A percentile compares a stretch with the other conserved stretches of the same genome.
These are phyloP conservation scores for Fonsecaea nubica DNA, from an alignment of 2,329 filamentous ascomycete genomes.

Conservation along the genomic window DNA sequence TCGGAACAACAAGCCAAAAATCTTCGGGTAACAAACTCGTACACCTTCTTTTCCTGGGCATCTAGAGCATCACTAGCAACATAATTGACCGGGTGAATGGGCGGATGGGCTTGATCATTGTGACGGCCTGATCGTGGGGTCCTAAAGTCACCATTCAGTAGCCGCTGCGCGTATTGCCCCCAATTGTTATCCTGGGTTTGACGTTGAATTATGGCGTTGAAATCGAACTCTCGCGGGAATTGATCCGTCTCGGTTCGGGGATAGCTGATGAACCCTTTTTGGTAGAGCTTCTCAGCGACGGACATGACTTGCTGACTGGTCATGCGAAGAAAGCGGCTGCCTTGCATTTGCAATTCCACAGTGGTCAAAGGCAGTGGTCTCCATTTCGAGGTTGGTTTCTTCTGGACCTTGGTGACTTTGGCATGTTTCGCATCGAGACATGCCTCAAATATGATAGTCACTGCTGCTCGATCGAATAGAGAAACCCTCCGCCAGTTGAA, in stretches of 20 bases:
- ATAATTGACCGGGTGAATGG: constrained; percentile 94
- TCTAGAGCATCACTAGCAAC: constrained; percentile 67
- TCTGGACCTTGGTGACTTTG: constrained; percentile 81
- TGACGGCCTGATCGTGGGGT: constrained; percentile 82
- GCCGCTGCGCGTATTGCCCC: constrained; percentile 78
- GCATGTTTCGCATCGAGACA: constrained; percentile 79
- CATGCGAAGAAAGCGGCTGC: constrained; percentile 86
- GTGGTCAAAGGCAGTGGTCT: constrained; percentile 93
- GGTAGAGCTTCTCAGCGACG: constrained; percentile 83
- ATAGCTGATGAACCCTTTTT: constrained; percentile 95
- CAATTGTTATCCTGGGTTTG: constrained; percentile 78
- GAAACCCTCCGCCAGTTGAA: constrained; percentile 84
- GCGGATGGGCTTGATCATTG: constrained; percentile 96
- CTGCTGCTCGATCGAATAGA: constrained; percentile 85
- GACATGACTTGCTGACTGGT: constrained; percentile 90
- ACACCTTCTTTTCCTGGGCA: constrained; percentile 75
- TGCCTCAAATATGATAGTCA: constrained; percentile 81
- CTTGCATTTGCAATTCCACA: constrained; percentile 95
- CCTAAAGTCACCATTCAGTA: constrained; percentile 70
- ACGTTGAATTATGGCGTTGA: constrained; percentile 79
- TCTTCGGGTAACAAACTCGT: constrained; percentile 89
- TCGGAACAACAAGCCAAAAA: constrained; percentile 96
- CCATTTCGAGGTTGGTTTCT: constrained; percentile 92
- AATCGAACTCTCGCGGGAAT: constrained; percentile 87
- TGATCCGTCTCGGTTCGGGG: constrained; percentile 96